These are phyloP conservation scores for Leptographium radiaticola DNA, from an alignment of 2,329 filamentous ascomycete genomes.

Conservation along the genomic window DNA sequence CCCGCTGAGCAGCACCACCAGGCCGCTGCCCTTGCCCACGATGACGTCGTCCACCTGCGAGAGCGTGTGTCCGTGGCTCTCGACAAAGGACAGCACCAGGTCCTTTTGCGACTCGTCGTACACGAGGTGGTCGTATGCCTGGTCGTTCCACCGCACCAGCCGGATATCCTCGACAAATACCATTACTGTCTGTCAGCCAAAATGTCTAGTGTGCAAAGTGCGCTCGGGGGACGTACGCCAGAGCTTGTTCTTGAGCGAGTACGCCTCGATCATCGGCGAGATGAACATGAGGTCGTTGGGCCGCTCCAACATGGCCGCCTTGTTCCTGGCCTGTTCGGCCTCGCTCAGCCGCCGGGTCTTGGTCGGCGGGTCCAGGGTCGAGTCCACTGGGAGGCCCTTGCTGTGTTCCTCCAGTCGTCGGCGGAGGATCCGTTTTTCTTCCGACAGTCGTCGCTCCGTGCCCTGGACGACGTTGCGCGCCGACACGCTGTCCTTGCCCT, in stretches of 20 bases:
- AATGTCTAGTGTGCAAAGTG: background rate
- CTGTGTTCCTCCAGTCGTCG: no score
- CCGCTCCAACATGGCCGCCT: constrained; percentile 23
- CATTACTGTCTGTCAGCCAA: constrained; percentile 4
- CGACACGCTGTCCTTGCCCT: constrained; percentile 19
- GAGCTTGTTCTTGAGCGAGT: constrained; percentile 30
- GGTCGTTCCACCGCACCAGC: constrained; percentile 29
- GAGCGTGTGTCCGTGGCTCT: constrained; percentile 23
- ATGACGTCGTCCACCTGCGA: constrained; percentile 25
- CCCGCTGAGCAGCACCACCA: constrained; percentile 24
- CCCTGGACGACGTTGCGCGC: constrained; percentile 10
- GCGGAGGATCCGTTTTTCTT: no score
- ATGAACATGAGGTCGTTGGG: constrained; percentile 27
- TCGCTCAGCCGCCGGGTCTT: constrained; percentile 16
- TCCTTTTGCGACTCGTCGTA: constrained; percentile 34
- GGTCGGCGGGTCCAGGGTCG: background rate
- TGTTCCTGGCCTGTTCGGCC: constrained; percentile 25
- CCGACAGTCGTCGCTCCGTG: constrained; percentile 6
- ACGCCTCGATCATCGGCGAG: constrained; percentile 28
- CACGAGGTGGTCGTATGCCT: constrained; percentile 31
- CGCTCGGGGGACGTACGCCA: constrained; percentile 22
- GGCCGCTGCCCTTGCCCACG: constrained; percentile 27
- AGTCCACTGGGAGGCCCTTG: no score
- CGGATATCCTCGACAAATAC: constrained; percentile 29
- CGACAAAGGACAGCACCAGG: constrained; percentile 32